These are phyloP conservation scores for Volvox reticuliferus DNA, from an alignment of 139 green algal species.

Conservation along the genomic window DNA sequence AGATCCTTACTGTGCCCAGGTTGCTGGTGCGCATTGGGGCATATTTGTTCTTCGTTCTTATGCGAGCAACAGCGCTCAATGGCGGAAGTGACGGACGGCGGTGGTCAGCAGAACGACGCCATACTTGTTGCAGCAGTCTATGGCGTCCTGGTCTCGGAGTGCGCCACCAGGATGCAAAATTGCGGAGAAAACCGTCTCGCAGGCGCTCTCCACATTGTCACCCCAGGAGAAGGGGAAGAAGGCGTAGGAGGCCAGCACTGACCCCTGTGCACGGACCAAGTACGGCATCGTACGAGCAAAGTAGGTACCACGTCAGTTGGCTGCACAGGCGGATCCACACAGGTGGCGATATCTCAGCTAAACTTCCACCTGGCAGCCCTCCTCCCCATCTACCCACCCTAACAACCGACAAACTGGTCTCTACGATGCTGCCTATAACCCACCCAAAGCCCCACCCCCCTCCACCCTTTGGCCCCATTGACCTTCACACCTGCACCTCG, in stretches of 20 bases:
- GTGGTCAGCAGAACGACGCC: slow-evolving; percentile 95
- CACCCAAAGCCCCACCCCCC: neutral
- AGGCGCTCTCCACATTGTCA: slow-evolving; percentile 97
- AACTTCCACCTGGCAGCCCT: no score
- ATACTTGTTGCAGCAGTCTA: slow-evolving; percentile 98
- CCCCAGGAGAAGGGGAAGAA: slow-evolving; percentile 99
- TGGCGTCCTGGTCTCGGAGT: slow-evolving; percentile 91
- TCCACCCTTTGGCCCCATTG: neutral
- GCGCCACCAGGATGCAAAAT: slow-evolving; percentile 97
- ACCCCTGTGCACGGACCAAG: slow-evolving; percentile 82
- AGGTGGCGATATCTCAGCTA: no score
- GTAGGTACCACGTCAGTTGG: no score
- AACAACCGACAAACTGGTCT: no score
- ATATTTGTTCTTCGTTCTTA: neutral
- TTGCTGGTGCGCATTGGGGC: neutral
- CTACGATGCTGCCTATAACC: no score
- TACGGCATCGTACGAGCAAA: no score
- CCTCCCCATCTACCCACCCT: neutral
- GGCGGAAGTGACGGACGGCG: slow-evolving; percentile 95
- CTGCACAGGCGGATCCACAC: no score
- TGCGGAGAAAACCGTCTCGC: slow-evolving; percentile 90
- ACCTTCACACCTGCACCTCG: slow-evolving; percentile 65
- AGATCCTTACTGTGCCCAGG: no score
- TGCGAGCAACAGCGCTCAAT: slow-evolving; percentile 68
- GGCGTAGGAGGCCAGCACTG: slow-evolving; percentile 94